A percentile compares a stretch with the other conserved stretches of the same genome.
Conservation (phyloP, 2,329 filamentous ascomycete genomes). For the Didymellaceae sp. region DNA sequence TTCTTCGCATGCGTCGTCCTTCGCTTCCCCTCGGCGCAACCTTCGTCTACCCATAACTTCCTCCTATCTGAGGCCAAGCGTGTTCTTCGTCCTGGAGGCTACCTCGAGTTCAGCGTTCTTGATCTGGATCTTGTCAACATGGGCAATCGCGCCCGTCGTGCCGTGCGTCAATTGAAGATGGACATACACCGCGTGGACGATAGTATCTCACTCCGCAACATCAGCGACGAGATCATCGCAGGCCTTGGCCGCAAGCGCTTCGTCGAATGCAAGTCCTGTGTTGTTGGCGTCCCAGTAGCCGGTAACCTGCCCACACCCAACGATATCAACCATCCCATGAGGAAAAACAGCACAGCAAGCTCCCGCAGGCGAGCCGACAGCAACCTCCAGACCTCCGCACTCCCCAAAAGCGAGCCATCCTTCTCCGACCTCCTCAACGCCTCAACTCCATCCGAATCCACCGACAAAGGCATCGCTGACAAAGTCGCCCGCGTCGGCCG, state of each 20-base stretch:
- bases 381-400: conserved; percentile 18
- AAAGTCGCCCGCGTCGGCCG: conserved; percentile 91
- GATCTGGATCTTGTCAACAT: conserved; percentile 84
- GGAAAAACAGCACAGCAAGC: conserved; percentile 41
- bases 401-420: conserved; percentile 42
- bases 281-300: conserved; percentile 77
- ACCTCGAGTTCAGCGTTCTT: conserved; percentile 78
- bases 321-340: conserved; percentile 28
- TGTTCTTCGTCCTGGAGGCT: conserved; percentile 78
- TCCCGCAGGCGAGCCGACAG: conserved; percentile 20
- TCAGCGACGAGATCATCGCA: conserved; percentile 65
- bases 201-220: conserved; percentile 64
- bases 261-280: conserved; percentile 73
- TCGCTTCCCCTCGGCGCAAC: conserved; percentile 74
- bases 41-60: conserved; percentile 72
- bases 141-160: conserved; percentile 72
- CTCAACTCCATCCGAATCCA: conserved; percentile 44
- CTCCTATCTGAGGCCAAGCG: conserved; percentile 77
- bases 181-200: conserved; percentile 67
- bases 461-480: conserved; percentile 86
- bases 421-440: conserved; percentile 47
- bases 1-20: conserved; percentile 80
- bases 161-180: conserved; percentile 75
- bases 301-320: conserved; percentile 51
- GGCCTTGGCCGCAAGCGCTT: conserved; percentile 74